Evolutionary conservation across 2,329 filamentous ascomycete genomes (phyloP).

Genomic region (Hirsutella thompsonii): DNA sequence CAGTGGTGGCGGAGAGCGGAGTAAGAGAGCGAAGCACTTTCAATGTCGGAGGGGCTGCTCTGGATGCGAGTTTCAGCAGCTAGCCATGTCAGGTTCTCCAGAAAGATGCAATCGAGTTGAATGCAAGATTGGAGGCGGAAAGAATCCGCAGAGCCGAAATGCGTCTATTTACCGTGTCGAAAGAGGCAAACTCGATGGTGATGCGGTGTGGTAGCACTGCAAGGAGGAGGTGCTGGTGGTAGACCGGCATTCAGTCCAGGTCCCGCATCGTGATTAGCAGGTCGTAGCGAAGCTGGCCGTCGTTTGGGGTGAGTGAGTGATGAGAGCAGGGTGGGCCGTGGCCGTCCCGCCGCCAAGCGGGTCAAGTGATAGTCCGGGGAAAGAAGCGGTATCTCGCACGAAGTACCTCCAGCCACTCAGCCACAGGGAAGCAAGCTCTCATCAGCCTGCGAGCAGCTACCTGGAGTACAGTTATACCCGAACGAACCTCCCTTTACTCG

Average conservation of each 20-base stretch:
- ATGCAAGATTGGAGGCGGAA: background rate
- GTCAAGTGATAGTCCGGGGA: no score
- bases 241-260: background rate
- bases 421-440: no score
- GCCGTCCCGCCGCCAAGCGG: no score
- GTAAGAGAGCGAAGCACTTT: background rate
- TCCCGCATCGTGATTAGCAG: constrained; percentile 3
- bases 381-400: no score
- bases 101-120: background rate
- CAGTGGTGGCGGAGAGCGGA: constrained; percentile 6
- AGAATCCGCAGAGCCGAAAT: background rate
- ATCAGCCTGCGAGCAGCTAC: no score
- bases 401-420: no score
- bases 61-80: constrained; percentile 7
- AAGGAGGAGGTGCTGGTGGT: background rate
- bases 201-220: constrained; percentile 1
- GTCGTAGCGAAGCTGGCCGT: background rate
- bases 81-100: constrained; percentile 9
- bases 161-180: background rate
- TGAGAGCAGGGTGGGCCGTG: no score
- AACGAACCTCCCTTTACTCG: no score
- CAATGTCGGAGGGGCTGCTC: constrained; percentile 3
- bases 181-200: background rate
- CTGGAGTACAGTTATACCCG: no score
- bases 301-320: background rate